Evolutionary conservation across 2,329 filamentous ascomycete species (phyloP).

Genomic region (Pyrenochaeta sp.): DNA sequence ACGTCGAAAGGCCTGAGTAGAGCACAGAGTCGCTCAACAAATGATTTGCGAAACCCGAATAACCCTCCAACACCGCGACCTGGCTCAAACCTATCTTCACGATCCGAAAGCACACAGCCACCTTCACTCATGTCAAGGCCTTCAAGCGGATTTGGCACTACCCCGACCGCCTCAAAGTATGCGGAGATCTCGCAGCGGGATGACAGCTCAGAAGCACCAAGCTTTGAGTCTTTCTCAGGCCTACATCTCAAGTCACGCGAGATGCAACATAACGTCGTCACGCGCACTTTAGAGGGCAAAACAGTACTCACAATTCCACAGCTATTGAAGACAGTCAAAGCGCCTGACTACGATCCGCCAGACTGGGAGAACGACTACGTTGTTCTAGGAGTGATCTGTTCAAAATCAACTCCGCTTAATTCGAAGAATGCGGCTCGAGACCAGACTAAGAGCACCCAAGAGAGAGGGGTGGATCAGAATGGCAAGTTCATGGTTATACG

Average conservation of each 20-base stretch:
- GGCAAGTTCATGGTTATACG: slow-evolving; percentile 94
- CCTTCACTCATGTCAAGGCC: slow-evolving; percentile 32
- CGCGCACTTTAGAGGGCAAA: slow-evolving; percentile 79
- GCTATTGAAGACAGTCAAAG: slow-evolving; percentile 80
- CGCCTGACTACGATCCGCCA: slow-evolving; percentile 79
- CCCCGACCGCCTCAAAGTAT: slow-evolving; percentile 37
- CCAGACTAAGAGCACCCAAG: slow-evolving; percentile 52
- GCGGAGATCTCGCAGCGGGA: slow-evolving; percentile 42
- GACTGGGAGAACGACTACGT: slow-evolving; percentile 91
- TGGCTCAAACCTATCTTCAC: slow-evolving; percentile 31
- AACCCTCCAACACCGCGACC: slow-evolving; percentile 28
- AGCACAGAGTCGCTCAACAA: slow-evolving; percentile 27
- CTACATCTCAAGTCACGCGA: slow-evolving; percentile 84
- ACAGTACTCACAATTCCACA: slow-evolving; percentile 81
- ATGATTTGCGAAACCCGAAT: slow-evolving; percentile 13
- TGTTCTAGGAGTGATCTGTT: slow-evolving; percentile 85
- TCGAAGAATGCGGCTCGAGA: slow-evolving; percentile 59
- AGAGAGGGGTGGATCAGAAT: slow-evolving; percentile 63
- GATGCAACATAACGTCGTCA: slow-evolving; percentile 80
- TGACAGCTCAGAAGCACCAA: slow-evolving; percentile 60
- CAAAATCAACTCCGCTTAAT: slow-evolving; percentile 82
- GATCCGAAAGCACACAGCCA: slow-evolving; percentile 28
- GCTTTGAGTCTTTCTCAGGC: slow-evolving; percentile 82
- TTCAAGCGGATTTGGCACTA: slow-evolving; percentile 27
- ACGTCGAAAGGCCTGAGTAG: slow-evolving; percentile 15